These are phyloP conservation scores for Uromyces viciae-fabae DNA, from an alignment of 1,284 basidiomycete genomes.

Conservation along the genomic window DNA sequence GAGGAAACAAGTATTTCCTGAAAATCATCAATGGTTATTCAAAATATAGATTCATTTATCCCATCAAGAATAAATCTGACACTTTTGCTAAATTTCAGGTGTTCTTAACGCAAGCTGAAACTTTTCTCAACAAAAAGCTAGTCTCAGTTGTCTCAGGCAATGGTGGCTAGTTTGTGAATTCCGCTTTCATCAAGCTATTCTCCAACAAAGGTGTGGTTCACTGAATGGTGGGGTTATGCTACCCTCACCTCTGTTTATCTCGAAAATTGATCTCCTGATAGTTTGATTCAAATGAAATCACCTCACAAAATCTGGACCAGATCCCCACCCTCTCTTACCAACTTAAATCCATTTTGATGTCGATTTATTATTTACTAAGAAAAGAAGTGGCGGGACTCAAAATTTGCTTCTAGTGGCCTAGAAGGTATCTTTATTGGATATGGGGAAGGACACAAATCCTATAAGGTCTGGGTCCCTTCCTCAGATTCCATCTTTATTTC, in stretches of 20 bases:
- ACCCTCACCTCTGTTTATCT: not conserved
- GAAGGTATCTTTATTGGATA: not conserved
- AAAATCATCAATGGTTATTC: not conserved
- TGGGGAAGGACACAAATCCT: not conserved
- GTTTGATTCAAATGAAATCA: not conserved
- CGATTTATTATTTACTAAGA: not conserved
- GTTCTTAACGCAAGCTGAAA: conserved; percentile 3
- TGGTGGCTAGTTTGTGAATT: not conserved
- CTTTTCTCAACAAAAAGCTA: not conserved
- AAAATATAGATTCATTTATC: not conserved
- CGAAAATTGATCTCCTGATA: not conserved
- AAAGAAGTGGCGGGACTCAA: not conserved
- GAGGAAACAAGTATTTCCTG: not conserved
- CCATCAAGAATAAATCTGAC: not conserved
- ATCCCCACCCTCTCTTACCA: not conserved
- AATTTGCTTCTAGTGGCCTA: not conserved
- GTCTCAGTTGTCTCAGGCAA: not conserved
- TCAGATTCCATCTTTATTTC: not conserved
- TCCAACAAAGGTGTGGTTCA: not conserved
- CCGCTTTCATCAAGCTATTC: not conserved
- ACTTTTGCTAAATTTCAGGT: not conserved
- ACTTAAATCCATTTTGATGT: not conserved
- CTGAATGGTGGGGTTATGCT: conserved; percentile 12
- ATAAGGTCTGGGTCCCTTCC: conserved; percentile 1
- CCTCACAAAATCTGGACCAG: not conserved